phyloP scores from a whole-genome alignment of 768 basidiomycete genomes.

The Hericium coralloides region DNA sequence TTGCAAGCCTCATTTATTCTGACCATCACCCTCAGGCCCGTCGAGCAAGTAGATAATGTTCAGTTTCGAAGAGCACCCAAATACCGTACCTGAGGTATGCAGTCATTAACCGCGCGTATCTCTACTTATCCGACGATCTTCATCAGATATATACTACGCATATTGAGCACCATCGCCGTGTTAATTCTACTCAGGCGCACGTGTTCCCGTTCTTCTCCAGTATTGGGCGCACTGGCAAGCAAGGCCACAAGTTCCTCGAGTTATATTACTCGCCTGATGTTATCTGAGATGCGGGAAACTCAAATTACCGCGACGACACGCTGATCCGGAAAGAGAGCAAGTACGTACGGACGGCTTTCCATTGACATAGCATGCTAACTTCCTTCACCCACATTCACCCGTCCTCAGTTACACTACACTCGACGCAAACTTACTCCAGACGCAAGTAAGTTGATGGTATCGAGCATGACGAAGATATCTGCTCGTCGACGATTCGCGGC shows the following conservation, averaged over 20 bases:
- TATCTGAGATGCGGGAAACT: constrained; percentile 97
- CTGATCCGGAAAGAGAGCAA: too few species aligned
- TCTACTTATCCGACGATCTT: neutral
- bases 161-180: constrained; percentile 1
- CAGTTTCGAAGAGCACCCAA: constrained; percentile 13
- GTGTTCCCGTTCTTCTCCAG: constrained; percentile 31
- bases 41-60: constrained; percentile 1
- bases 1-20: too few species aligned
- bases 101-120: too few species aligned
- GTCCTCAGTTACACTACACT: too few species aligned
- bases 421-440: too few species aligned
- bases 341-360: too few species aligned
- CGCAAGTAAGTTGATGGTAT: too few species aligned
- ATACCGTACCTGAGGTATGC: constrained; percentile 14
- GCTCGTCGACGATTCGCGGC: too few species aligned
- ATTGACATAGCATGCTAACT: too few species aligned
- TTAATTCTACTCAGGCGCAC: constrained; percentile 16
- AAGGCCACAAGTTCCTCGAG: constrained; percentile 96
- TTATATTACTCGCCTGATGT: constrained; percentile 97
- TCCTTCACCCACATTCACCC: too few species aligned
- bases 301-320: constrained; percentile 57
- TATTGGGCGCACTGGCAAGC: constrained; percentile 97
- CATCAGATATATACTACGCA: constrained; percentile 44
- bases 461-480: too few species aligned
- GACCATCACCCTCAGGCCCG: too few species aligned